Evolutionary conservation across 2,329 filamentous ascomycete species (phyloP).

Genomic region (Orbilia ellipsospora): DNA sequence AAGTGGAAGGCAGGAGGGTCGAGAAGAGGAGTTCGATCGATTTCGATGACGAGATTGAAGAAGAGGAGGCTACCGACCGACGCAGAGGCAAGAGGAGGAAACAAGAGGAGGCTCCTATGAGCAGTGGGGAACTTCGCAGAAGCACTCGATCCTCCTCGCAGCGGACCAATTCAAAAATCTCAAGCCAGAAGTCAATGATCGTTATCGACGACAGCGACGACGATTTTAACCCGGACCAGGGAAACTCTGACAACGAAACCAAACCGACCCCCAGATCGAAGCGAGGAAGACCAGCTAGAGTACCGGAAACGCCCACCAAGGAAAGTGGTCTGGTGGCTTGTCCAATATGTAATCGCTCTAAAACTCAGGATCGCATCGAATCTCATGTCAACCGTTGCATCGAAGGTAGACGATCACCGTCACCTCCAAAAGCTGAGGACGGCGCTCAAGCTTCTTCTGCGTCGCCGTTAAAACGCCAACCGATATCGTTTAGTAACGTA

Average conservation of each 20-base stretch:
- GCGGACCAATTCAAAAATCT: constrained; percentile 25
- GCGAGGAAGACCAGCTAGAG: constrained; percentile 9
- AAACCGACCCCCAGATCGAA: constrained; percentile 9
- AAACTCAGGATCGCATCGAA: not conserved
- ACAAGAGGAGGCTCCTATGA: constrained; percentile 11
- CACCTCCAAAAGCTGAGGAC: constrained; percentile 8
- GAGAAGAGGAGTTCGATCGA: constrained; percentile 29
- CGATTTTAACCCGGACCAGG: constrained; percentile 26
- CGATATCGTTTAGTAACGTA: constrained; percentile 19
- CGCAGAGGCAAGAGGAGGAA: constrained; percentile 36
- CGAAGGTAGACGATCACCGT: constrained; percentile 24
- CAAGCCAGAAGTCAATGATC: constrained; percentile 15
- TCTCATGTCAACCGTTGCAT: constrained; percentile 41
- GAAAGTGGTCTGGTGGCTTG: constrained; percentile 1
- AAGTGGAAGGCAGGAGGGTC: not conserved
- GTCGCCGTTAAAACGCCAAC: constrained; percentile 31
- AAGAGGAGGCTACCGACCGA: constrained; percentile 4
- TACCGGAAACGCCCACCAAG: constrained; percentile 14
- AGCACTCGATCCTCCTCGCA: constrained; percentile 43
- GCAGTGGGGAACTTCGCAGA: constrained; percentile 15
- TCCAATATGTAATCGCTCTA: constrained; percentile 3
- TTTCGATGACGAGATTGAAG: constrained; percentile 20
- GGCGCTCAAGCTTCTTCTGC: constrained; percentile 4
- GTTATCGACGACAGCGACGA: constrained; percentile 30
- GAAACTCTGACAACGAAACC: constrained; percentile 23